Conservation (phyloP, 1,139 yeast species). For the Lodderomyces margitis region DNA sequence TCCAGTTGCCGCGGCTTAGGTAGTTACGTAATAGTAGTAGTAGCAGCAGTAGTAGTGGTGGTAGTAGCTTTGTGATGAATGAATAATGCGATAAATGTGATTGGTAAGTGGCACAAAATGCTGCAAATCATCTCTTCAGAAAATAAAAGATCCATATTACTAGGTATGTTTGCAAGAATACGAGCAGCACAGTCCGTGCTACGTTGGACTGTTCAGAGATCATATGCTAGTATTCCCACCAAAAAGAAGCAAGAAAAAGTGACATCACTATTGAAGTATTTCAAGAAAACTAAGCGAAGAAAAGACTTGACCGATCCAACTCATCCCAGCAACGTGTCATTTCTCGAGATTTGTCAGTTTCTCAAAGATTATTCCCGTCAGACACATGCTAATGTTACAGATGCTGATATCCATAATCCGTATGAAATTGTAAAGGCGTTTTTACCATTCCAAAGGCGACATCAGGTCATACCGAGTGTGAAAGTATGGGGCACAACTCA, state of each 20-base stretch:
- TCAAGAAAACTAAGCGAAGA: constrained; percentile 13
- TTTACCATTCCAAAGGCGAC: constrained; percentile 20
- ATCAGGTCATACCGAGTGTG: constrained; percentile 20
- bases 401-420: constrained; percentile 23
- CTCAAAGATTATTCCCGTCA: constrained; percentile 15
- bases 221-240: background rate
- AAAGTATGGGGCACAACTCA: constrained; percentile 29
- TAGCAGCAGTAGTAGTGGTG: no score
- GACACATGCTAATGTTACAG: constrained; percentile 9
- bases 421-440: constrained; percentile 27
- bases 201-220: background rate
- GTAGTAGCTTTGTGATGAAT: background rate
- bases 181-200: background rate
- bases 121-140: background rate
- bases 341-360: constrained; percentile 15
- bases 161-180: constrained; percentile 3
- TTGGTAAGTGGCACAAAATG: background rate
- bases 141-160: background rate
- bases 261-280: constrained; percentile 6
- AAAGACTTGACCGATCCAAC: constrained; percentile 14
- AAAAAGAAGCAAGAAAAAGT: constrained; percentile 3
- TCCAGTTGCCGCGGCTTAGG: constrained; percentile 13
- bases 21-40: background rate
- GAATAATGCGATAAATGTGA: constrained; percentile 1
- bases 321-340: constrained; percentile 13